Base-by-base conservation (phyloP, 2,329 filamentous ascomycete genomes). In the Pseudogymnoascus sp. region DNA sequence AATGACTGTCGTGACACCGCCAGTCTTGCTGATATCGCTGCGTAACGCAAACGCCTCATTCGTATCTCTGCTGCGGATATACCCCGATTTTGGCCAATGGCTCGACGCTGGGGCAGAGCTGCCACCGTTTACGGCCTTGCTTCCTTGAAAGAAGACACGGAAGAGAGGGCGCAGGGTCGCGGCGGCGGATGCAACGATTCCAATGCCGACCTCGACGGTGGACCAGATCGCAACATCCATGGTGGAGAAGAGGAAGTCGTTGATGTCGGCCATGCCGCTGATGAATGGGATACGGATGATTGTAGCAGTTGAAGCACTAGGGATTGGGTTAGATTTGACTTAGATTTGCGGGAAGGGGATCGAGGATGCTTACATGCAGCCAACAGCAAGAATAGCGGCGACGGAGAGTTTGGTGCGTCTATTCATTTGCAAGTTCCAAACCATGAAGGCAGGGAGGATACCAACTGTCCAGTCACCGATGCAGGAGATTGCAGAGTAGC, bases 391-490 rank as follows among this genome's bases (percentile, higher is more conserved):
- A 57, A 84, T 74, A 2, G 75, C 65, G 4, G 74, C 75, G 28
- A 83, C 72, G 14, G 76, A 71, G 5, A 76, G 59, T 65, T 81
- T 82, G 3, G 76, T 78, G 37, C 73, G 72, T 38, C 68, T 68
- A 41, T 76, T 77, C 71, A 83, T 78, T 62, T 78, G 75, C 36
- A 82, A 72, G 18, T 76, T 71, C 77, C 79, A 81, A 0, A 83
- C 71, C 38, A 83, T 75, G 11, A 75, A 75, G 6, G 81, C 73
- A 0, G 81, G 81, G 4, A 83, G 67, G 3, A 80, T 66, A 1
- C 77, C 80, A 11, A 82, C 73, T 1, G 74, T 74, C 70, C 79
- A 78, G 63, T 84, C 80, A 43, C 73, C 75, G 4, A 76, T 62
- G 6, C 76, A 77, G 25, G 73, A 75, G 30, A 81, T 68, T 18